Base-by-base conservation (phyloP, 495 filamentous ascomycete species). In the Penicillium bovifimosum region DNA sequence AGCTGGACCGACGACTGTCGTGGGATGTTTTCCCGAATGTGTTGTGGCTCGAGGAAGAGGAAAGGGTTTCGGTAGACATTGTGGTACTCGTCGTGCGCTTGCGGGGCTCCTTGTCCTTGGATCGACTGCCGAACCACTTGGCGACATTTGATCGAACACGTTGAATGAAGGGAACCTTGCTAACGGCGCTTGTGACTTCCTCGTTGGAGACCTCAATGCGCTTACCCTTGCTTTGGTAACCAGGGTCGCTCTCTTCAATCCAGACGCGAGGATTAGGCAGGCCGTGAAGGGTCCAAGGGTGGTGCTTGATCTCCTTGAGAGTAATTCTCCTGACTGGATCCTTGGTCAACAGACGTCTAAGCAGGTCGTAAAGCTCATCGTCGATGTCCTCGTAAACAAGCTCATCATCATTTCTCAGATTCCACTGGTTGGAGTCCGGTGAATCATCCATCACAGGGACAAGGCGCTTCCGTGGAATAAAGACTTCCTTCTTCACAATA, bases 201-300 rank as follows among this genome's bases (percentile, higher is more conserved):
- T 86, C 83, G 46, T 86, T 86, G 11, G 93, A 91, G 41, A 99
- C 88, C 64, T 96, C 86, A 58, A 99, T 97, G 72, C 83, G 88
- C 69, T 88, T 86, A 53, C 90, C 90, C 47, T 91, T 84, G 52
- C 85, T 86, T 53, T 86, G 85, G 26, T 83, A 79, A 18, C 78
- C 84, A 6, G 92, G 91, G 65, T 99, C 95, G 6, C 90, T 96
- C 50, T 96, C 88, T 57, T 96, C 90, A 13, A 97, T 80, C 93
- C 93, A 99, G 3, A 75, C 71, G 18, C 80, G 72, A 38, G 85
- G 81, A 56, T 96, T 85, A 28, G 79, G 71, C 40, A 99, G 80
- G 38, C 85, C 92, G 40, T 83, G 68, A n/a, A 91, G 76, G 31
- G 96, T 86, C 91, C 93, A 99, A n/a, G 87, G 86, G 61, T 99